These are phyloP conservation scores for Blastobotrys peoriensis DNA, from an alignment of 805 yeast genomes.

Conservation along the genomic window DNA sequence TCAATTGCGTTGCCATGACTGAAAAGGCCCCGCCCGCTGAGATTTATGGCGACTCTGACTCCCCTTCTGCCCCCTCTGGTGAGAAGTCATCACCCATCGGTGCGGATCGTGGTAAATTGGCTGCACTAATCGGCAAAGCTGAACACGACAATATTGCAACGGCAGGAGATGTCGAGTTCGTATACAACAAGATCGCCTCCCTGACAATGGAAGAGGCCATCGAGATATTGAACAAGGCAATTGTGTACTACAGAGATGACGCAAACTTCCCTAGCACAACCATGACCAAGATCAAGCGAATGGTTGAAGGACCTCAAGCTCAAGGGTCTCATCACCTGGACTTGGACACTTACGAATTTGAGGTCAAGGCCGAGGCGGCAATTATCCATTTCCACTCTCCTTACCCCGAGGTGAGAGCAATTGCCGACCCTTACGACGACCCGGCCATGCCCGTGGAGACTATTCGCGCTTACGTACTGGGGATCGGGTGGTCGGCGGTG, in stretches of 20 bases:
- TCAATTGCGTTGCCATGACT: too few species aligned
- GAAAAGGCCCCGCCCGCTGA: too few species aligned
- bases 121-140: slow-evolving; percentile 8
- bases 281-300: slow-evolving; percentile 29
- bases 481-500: slow-evolving; percentile 32
- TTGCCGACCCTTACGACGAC: slow-evolving; percentile 47
- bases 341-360: slow-evolving; percentile 21
- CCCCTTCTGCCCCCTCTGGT: too few species aligned
- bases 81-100: too few species aligned
- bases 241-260: slow-evolving; percentile 42
- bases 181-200: slow-evolving; percentile 16
- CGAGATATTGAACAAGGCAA: slow-evolving; percentile 36
- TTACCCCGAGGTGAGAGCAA: slow-evolving; percentile 53
- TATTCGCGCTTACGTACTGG: slow-evolving; percentile 38
- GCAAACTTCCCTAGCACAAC: slow-evolving; percentile 41
- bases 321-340: slow-evolving; percentile 10
- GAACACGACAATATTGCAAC: slow-evolving; percentile 14
- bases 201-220: slow-evolving; percentile 36
- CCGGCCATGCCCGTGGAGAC: slow-evolving; percentile 41
- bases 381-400: slow-evolving; percentile 40
- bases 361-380: slow-evolving; percentile 37
- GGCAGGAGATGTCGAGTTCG: slow-evolving; percentile 16
- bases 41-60: too few species aligned
- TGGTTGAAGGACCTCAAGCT: slow-evolving; percentile 14
- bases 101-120: not conserved